A percentile compares a stretch with the other conserved stretches of the same genome.
Conservation (phyloP, 1,284 basidiomycete genomes). For the Rhodotorula sp. region DNA sequence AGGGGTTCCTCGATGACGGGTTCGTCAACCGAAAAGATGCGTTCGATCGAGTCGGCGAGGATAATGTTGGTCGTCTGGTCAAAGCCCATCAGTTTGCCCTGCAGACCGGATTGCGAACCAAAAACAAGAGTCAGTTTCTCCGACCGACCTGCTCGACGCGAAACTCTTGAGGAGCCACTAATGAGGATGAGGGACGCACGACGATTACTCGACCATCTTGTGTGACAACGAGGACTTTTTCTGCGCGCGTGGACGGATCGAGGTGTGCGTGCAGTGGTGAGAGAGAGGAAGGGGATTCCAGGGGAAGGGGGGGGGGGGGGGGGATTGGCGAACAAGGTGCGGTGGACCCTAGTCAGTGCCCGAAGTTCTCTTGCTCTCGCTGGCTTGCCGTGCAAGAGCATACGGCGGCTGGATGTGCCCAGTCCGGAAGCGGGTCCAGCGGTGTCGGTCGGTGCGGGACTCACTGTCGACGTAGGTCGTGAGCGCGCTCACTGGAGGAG, state of each 20-base stretch:
- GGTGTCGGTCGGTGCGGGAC: constrained; percentile 42
- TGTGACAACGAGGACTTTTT: constrained; percentile 78
- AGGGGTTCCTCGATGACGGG: constrained; percentile 91
- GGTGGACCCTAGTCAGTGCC: neutral
- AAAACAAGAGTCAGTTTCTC: neutral
- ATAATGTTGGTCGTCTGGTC: constrained; percentile 93
- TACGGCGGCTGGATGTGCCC: neutral
- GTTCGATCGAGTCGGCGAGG: constrained; percentile 82
- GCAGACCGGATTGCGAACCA: neutral
- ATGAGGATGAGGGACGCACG: constrained; percentile 53
- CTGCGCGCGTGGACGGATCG: constrained; percentile 49
- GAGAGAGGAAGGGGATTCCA: neutral
- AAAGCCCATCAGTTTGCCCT: constrained; percentile 85
- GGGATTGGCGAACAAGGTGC: neutral
- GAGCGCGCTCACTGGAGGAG: constrained; percentile 55
- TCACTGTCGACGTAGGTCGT: constrained; percentile 79
- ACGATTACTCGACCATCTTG: constrained; percentile 88
- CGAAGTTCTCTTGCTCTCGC: neutral
- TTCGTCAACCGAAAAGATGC: constrained; percentile 83
- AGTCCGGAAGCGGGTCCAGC: neutral
- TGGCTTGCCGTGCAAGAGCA: no score
- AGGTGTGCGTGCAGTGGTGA: neutral
- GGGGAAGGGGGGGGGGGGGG: neutral
- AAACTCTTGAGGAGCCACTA: neutral
- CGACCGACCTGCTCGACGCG: neutral